Percentiles rank a stretch among this genome's conserved stretches.
phyloP scores from a whole-genome alignment of 2,329 filamentous ascomycete species.

The Alternaria sp. region DNA sequence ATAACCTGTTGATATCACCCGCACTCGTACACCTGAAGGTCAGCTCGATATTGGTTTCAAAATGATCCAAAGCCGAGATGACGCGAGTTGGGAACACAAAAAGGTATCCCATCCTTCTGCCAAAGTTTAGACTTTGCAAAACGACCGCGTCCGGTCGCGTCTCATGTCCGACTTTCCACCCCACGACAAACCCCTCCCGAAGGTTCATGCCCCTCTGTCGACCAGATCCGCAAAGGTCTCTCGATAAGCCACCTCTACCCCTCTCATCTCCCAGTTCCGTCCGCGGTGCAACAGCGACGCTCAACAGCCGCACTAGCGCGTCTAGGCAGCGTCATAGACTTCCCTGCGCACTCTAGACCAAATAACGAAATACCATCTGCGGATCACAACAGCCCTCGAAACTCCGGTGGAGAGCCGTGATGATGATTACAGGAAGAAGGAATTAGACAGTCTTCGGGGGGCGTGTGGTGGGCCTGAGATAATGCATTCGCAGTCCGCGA shows the following conservation, averaged over 20 bases:
- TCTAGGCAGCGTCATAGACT: slow-evolving; percentile 19
- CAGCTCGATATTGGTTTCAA: not conserved
- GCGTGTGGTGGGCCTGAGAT: not conserved
- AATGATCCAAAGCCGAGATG: not conserved
- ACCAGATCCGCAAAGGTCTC: not conserved
- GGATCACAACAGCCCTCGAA: not conserved
- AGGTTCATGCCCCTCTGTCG: not conserved
- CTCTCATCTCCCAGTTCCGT: not conserved
- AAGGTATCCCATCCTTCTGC: not conserved
- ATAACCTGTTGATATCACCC: not conserved
- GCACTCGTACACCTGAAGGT: not conserved
- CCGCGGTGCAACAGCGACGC: not conserved
- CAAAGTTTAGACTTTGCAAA: not conserved
- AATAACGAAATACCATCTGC: not conserved
- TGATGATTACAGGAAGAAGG: not conserved
- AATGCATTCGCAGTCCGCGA: not conserved
- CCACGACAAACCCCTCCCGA: not conserved
- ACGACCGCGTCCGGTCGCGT: not conserved
- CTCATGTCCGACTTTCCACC: not conserved
- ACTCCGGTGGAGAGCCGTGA: slow-evolving; percentile 30
- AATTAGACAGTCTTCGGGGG: slow-evolving; percentile 1
- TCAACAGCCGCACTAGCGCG: slow-evolving; percentile 3
- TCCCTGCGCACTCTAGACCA: not conserved
- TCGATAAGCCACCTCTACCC: not conserved
- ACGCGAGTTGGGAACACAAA: not conserved